Evolutionary conservation across 2,329 filamentous ascomycete species (phyloP).

Genomic region (Sporothrix inflata): DNA sequence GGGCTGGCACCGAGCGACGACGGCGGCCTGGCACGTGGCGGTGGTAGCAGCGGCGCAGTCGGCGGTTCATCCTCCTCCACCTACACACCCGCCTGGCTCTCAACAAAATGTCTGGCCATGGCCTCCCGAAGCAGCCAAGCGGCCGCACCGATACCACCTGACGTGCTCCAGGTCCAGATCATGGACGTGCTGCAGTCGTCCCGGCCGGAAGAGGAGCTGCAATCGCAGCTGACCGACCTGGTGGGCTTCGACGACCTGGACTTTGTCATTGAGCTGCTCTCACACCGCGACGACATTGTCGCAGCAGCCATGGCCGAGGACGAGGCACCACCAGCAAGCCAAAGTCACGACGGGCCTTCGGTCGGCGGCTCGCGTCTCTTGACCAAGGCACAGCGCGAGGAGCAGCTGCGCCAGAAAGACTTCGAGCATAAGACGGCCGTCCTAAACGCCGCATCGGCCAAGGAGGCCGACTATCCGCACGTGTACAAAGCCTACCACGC

Average conservation of each 20-base stretch:
- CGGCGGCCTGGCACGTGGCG: conserved; percentile 6
- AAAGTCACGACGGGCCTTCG: neutral
- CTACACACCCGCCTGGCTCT: conserved; percentile 72
- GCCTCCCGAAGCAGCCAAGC: conserved; percentile 61
- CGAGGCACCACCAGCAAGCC: conserved; percentile 39
- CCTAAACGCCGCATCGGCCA: conserved; percentile 71
- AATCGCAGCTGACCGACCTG: conserved; percentile 85
- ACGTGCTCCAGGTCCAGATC: conserved; percentile 78
- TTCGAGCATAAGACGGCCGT: conserved; percentile 78
- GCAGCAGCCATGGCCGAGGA: conserved; percentile 40
- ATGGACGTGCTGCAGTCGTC: conserved; percentile 70
- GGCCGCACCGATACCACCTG: conserved; percentile 56
- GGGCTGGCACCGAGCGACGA: conserved; percentile 50
- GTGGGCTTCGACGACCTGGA: conserved; percentile 93
- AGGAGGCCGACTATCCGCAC: conserved; percentile 83
- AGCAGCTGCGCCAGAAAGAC: conserved; percentile 74
- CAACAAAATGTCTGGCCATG: conserved; percentile 67
- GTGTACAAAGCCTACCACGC: conserved; percentile 84
- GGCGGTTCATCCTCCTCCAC: conserved; percentile 30
- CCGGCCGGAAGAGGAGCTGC: conserved; percentile 80
- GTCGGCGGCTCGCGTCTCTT: conserved; percentile 58
- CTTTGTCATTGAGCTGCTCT: conserved; percentile 87
- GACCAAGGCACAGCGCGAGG: conserved; percentile 76
- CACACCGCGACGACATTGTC: conserved; percentile 71
- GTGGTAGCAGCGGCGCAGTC: conserved; percentile 38